These are phyloP conservation scores for Oryza australiensis DNA, from an alignment of 176 grass and related monocot species.

Conservation along the genomic window DNA sequence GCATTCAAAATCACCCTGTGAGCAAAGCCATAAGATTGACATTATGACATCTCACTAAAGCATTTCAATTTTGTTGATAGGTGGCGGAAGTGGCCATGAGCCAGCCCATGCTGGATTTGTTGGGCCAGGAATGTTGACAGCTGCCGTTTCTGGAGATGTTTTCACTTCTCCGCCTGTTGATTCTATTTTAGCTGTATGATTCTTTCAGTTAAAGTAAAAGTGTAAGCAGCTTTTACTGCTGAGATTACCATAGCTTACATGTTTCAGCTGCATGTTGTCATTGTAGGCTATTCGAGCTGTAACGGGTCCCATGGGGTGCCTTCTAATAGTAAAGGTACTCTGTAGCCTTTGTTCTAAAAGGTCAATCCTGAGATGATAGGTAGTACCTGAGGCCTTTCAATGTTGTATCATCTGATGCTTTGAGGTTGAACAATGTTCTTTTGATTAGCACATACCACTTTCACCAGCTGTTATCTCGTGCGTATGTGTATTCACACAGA, in stretches of 20 bases:
- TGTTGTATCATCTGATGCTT: conserved; percentile 22
- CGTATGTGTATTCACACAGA: background rate
- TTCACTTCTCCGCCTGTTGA: conserved; percentile 89
- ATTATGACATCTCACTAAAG: conserved; percentile 13
- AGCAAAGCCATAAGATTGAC: background rate
- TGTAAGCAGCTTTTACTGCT: conserved; percentile 11
- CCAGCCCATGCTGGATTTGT: conserved; percentile 98
- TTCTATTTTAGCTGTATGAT: conserved; percentile 90
- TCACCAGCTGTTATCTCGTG: conserved; percentile 7
- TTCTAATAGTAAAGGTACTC: conserved; percentile 94
- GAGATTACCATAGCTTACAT: conserved; percentile 31
- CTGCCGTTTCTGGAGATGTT: conserved; percentile 94
- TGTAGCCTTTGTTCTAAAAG: conserved; percentile 10
- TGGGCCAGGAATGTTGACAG: conserved; percentile 96
- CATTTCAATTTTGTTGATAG: conserved; percentile 47
- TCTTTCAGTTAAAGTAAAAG: conserved; percentile 28
- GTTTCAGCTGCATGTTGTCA: conserved; percentile 28
- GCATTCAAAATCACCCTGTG: background rate
- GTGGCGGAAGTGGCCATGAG: conserved; percentile 98
- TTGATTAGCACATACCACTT: background rate
- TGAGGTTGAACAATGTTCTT: conserved; percentile 13
- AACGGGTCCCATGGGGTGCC: conserved; percentile 93
- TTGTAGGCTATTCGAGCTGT: conserved; percentile 98
- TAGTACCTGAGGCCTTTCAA: conserved; percentile 5
- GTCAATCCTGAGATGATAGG: conserved; percentile 18